Evolutionary conservation across 768 basidiomycete genomes (phyloP), one percentile per base, ranked within the genome.

Genomic region (Agaricus subrufescens): DNA sequence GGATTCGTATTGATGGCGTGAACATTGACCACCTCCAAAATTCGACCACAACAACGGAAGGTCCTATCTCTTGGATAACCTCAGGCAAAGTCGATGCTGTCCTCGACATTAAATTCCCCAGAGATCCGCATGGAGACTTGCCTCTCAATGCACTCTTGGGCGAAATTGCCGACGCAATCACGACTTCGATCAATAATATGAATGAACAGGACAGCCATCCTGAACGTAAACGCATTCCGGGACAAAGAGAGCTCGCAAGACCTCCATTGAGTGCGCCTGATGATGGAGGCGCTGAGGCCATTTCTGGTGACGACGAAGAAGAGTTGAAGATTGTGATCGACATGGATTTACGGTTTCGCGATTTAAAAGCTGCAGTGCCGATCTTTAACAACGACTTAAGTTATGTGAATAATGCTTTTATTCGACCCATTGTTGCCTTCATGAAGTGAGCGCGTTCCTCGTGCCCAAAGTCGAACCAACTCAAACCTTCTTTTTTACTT

Each of bases 41-140:
- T 50, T 84, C 88, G 11, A 34, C 34, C 34, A 85, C 87, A 3
- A 90, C 88, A 2, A 79, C 80, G 52, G 90, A 87, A 59, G 91
- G 94, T 6, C 94, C 95, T 11, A 87, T 98, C 58, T 94, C 94
- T 1, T 99, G 97, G 97, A 94, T 99, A 57, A 95, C 90, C 0
- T 91, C 95, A 0, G 97, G 97, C 43, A 97, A 96, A 70, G 80
- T 97, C 27, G 97, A 99, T 65, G 91, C 94, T 9, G 97, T 99
- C 4, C 81, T 98, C 25, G 97, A 99, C 71, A 95, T 99, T 73
- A 94, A 95, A 66, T 98, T 99, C 70, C 95, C 97, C 25, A 85
- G 84, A 15, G 86, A 92, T 62, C 83, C 84, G 9, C 67, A 76
- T 50, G 86, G 88, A 56, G 82, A 85, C 60, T 71, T 80, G 15